Conservation (phyloP, 2,329 filamentous ascomycete genomes). For the Aspergillus tanneri region DNA sequence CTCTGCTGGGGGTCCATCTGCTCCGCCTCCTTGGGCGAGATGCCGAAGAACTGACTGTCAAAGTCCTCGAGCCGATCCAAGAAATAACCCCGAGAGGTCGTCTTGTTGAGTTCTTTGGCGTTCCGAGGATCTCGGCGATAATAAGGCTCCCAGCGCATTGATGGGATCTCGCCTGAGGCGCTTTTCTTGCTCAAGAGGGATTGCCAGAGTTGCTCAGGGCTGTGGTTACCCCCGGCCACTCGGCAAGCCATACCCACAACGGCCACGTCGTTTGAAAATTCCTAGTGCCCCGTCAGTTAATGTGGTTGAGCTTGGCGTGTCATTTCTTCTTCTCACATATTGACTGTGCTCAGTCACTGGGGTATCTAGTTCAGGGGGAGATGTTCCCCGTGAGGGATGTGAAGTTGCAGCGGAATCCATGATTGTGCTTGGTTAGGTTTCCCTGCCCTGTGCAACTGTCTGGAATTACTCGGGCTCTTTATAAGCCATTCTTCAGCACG, state of each 20-base stretch:
- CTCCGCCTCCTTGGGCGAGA: constrained; percentile 29
- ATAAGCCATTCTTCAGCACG: too few species aligned
- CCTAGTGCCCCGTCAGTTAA: neutral
- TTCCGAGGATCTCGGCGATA: constrained; percentile 27
- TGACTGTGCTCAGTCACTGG: too few species aligned
- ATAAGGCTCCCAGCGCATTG: constrained; percentile 34
- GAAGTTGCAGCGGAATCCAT: too few species aligned
- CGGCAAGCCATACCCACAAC: constrained; percentile 38
- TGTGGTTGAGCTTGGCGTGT: too few species aligned
- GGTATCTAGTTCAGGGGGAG: too few species aligned
- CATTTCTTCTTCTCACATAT: too few species aligned
- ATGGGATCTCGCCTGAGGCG: constrained; percentile 31
- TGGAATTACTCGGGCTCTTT: too few species aligned
- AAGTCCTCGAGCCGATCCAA: constrained; percentile 28
- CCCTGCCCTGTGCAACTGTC: too few species aligned
- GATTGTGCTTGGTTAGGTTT: too few species aligned
- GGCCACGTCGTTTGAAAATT: constrained; percentile 25
- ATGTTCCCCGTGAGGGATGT: too few species aligned
- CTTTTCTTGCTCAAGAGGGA: constrained; percentile 30
- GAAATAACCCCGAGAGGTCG: constrained; percentile 33
- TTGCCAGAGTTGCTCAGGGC: constrained; percentile 36
- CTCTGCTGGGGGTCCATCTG: constrained; percentile 34
- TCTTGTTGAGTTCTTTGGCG: constrained; percentile 25
- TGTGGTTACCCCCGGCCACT: constrained; percentile 29
- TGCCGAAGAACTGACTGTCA: constrained; percentile 30